Percentiles rank a stretch among this genome's conserved stretches.
Evolutionary conservation across 441 rosid species (phyloP).

Genomic region (Mallotus repandus): DNA sequence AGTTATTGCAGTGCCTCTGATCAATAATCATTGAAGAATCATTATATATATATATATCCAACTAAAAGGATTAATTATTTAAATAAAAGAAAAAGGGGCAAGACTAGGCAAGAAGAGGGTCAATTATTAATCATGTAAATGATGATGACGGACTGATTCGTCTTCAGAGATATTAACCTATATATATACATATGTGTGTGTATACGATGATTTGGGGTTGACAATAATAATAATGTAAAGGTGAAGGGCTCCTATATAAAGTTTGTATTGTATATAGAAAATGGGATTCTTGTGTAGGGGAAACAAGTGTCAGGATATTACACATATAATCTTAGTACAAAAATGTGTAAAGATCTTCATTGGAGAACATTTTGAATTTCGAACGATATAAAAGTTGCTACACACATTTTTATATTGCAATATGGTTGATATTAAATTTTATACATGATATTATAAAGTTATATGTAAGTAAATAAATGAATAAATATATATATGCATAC

Average conservation of each 20-base stretch:
- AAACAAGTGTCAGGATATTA: conserved; percentile 24
- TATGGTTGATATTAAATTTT: too few species aligned
- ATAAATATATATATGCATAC: too few species aligned
- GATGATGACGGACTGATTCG: too few species aligned
- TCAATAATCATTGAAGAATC: conserved; percentile 31
- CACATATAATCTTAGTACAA: conserved; percentile 20
- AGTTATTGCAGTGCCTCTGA: conserved; percentile 14
- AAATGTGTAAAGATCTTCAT: conserved; percentile 5
- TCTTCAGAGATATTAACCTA: too few species aligned
- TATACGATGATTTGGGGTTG: not conserved
- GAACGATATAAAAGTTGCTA: too few species aligned
- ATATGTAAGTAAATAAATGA: too few species aligned
- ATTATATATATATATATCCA: not conserved
- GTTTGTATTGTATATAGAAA: not conserved
- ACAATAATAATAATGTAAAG: too few species aligned
- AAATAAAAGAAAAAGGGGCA: not conserved
- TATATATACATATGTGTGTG: too few species aligned
- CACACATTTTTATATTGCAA: not conserved
- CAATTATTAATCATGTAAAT: not conserved
- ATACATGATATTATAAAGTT: too few species aligned
- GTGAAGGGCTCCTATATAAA: too few species aligned
- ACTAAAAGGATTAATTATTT: not conserved
- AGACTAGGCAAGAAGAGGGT: too few species aligned
- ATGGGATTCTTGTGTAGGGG: conserved; percentile 22
- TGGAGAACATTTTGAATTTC: not conserved